phyloP scores from a whole-genome alignment of 2,329 filamentous ascomycete species.

The Pyricularia grisea region DNA sequence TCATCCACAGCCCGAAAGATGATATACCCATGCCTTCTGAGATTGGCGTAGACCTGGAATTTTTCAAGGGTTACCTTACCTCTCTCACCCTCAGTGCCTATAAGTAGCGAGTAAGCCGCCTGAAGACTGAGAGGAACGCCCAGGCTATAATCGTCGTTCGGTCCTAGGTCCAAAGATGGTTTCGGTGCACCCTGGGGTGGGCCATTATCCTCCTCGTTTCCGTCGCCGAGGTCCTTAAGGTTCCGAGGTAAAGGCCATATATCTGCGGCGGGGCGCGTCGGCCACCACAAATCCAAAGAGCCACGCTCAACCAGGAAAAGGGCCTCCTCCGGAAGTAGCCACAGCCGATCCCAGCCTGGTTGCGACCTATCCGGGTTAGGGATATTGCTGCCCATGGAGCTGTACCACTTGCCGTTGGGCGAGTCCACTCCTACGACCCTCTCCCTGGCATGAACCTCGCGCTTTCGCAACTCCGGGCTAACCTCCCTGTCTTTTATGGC shows the following conservation, averaged over 20 bases:
- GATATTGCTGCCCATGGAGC: slow-evolving; percentile 55
- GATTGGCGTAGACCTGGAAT: slow-evolving; percentile 78
- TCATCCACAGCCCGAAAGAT: slow-evolving; percentile 56
- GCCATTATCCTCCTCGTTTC: neutral
- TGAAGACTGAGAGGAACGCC: slow-evolving; percentile 85
- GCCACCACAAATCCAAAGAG: slow-evolving; percentile 81
- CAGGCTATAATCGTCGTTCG: slow-evolving; percentile 36
- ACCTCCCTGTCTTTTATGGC: slow-evolving; percentile 6
- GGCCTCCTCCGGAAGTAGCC: slow-evolving; percentile 87
- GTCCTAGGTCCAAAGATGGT: neutral
- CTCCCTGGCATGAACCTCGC: slow-evolving; percentile 26
- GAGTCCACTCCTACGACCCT: slow-evolving; percentile 60
- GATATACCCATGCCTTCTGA: slow-evolving; percentile 76
- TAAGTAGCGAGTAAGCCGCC: slow-evolving; percentile 76
- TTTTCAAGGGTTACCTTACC: slow-evolving; percentile 62
- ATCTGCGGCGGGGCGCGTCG: slow-evolving; percentile 40
- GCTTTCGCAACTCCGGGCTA: slow-evolving; percentile 8
- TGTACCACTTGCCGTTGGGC: slow-evolving; percentile 60
- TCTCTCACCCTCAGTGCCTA: slow-evolving; percentile 57
- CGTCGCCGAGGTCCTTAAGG: neutral
- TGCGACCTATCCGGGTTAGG: slow-evolving; percentile 43
- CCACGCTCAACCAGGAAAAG: slow-evolving; percentile 84
- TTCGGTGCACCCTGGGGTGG: slow-evolving; percentile 7
- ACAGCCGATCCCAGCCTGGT: slow-evolving; percentile 53
- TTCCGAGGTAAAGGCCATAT: slow-evolving; percentile 21